Percentiles rank a stretch among this genome's conserved stretches.
Evolutionary conservation across 805 yeast genomes (phyloP).

Genomic region (Myxozyma sirexii): DNA sequence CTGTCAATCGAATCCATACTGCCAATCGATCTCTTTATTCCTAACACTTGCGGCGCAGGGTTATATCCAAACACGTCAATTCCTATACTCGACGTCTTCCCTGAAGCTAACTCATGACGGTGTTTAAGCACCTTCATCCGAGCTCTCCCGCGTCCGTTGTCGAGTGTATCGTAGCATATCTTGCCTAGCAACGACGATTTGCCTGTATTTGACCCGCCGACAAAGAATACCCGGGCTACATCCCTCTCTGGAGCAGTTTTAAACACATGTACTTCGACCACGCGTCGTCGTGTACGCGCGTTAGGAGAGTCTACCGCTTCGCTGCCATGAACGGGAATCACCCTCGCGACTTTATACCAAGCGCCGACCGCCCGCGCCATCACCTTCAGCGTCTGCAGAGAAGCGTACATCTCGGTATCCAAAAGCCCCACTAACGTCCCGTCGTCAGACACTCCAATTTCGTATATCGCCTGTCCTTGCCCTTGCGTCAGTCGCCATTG

Average conservation of each 20-base stretch:
- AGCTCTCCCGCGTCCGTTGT: slow-evolving; percentile 32
- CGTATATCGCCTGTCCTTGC: slow-evolving; percentile 33
- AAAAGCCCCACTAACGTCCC: slow-evolving; percentile 29
- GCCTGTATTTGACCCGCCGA: slow-evolving; percentile 29
- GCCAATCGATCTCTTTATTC: background rate
- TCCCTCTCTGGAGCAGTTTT: slow-evolving; percentile 22
- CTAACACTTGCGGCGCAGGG: background rate
- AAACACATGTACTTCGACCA: slow-evolving; percentile 29
- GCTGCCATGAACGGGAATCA: slow-evolving; percentile 18
- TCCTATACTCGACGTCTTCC: slow-evolving; percentile 26
- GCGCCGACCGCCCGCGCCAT: slow-evolving; percentile 30
- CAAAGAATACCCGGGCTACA: slow-evolving; percentile 18
- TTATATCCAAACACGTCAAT: slow-evolving; percentile 32
- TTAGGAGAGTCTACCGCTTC: slow-evolving; percentile 8
- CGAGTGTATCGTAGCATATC: slow-evolving; percentile 22
- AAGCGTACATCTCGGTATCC: slow-evolving; percentile 23
- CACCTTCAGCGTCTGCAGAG: slow-evolving; percentile 22
- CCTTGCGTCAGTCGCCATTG: slow-evolving; percentile 35
- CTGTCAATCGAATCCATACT: background rate
- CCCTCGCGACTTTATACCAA: slow-evolving; percentile 31
- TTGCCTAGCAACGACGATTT: slow-evolving; percentile 29
- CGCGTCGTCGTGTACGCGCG: slow-evolving; percentile 9
- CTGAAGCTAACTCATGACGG: slow-evolving; percentile 30
- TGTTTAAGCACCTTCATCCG: slow-evolving; percentile 28
- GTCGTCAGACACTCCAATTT: slow-evolving; percentile 31